Percentiles rank a stretch among this genome's conserved stretches.
Evolutionary conservation across 345 rosid species (phyloP).

Genomic region (Eucalyptus polybractea): DNA sequence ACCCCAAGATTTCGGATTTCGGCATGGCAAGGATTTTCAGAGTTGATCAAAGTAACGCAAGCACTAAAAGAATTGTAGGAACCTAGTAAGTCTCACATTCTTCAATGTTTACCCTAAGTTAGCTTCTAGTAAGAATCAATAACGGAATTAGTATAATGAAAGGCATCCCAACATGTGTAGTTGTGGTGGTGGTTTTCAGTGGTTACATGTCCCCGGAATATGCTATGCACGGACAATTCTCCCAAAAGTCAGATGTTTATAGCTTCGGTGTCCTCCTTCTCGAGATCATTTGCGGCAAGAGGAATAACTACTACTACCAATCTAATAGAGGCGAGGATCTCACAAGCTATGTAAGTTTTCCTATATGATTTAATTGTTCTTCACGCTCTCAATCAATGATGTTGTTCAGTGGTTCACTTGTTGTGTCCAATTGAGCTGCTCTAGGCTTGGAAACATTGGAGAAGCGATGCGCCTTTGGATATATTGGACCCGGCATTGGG

Average conservation of each 20-base stretch:
- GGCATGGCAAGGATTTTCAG: conserved; percentile 4
- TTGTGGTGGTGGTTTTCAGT: not conserved
- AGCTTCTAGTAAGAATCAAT: not conserved
- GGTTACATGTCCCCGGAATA: conserved; percentile 40
- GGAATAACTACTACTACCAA: conserved; percentile 3
- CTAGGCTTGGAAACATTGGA: not conserved
- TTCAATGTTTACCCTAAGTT: not conserved
- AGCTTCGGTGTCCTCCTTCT: conserved; percentile 11
- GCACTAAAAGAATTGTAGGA: conserved; percentile 1
- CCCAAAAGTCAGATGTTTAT: conserved; percentile 24
- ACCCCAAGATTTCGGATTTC: conserved; percentile 17
- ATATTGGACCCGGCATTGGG: not conserved
- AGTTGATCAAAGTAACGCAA: not conserved
- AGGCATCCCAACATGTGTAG: not conserved
- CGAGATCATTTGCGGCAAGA: conserved; percentile 20
- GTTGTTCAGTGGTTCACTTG: not conserved
- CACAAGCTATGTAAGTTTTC: not conserved
- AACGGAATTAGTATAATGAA: not conserved
- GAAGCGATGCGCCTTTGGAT: not conserved
- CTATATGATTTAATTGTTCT: not conserved
- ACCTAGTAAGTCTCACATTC: conserved; percentile 4
- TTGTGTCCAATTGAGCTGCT: not conserved
- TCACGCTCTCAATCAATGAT: not conserved
- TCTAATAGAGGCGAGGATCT: not conserved
- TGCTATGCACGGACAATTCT: conserved; percentile 9